These are phyloP conservation scores for Plasmodium chabaudi DNA, from an alignment of 169 alveolate genomes.

Conservation along the genomic window DNA sequence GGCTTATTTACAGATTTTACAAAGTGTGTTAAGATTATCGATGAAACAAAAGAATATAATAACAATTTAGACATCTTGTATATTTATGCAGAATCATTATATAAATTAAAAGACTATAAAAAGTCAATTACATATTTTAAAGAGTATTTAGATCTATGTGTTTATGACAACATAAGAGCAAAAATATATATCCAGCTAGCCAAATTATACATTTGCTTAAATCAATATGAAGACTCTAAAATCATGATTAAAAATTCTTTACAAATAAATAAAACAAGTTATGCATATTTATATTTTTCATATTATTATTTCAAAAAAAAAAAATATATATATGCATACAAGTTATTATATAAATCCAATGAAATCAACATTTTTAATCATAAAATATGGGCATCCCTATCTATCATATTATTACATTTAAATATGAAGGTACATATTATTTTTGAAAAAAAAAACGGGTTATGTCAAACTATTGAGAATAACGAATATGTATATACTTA, in stretches of 20 bases:
- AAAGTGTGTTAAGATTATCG: slow-evolving; percentile 28
- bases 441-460: not conserved
- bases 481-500: not conserved
- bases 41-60: slow-evolving; percentile 35
- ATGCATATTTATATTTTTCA: slow-evolving; percentile 35
- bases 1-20: slow-evolving; percentile 23
- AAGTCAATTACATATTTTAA: slow-evolving; percentile 6
- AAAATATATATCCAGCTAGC: slow-evolving; percentile 36
- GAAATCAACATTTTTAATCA: slow-evolving; percentile 34
- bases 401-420: slow-evolving; percentile 24
- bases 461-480: not conserved
- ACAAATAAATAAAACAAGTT: slow-evolving; percentile 31
- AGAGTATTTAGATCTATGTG: slow-evolving; percentile 21
- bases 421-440: slow-evolving; percentile 39
- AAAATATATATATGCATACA: slow-evolving; percentile 39
- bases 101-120: slow-evolving; percentile 25
- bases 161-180: slow-evolving; percentile 1
- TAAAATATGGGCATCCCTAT: slow-evolving; percentile 53
- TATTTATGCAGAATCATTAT: slow-evolving; percentile 25
- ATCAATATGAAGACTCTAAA: slow-evolving; percentile 21
- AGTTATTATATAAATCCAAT: slow-evolving; percentile 41
- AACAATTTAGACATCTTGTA: slow-evolving; percentile 38
- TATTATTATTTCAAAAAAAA: slow-evolving; percentile 42
- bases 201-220: slow-evolving; percentile 26
- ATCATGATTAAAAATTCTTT: slow-evolving; percentile 28